Evolutionary conservation across 2,329 filamentous ascomycete genomes (phyloP), one percentile per base, ranked within the genome.

Genomic region (Penicillium concentricum): DNA sequence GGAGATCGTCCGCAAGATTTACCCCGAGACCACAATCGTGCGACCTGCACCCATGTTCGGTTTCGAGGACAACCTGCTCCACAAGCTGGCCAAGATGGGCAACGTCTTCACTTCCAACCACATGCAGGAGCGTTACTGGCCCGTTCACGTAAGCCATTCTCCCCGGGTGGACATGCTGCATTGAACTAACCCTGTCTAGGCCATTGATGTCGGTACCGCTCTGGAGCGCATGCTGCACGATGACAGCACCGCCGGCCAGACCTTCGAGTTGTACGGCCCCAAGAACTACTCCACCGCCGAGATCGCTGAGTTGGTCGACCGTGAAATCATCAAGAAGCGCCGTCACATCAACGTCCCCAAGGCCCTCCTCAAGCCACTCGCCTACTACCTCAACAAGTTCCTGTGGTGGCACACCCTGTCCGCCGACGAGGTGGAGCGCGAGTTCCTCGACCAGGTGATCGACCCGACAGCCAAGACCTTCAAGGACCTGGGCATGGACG

Each of bases 21-120:
- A 92, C 81, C 94, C 94, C 26, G 94, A 99, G 79, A 96, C 94
- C 18, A 99, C 94, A 44, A 92, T 99, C 67, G 94, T 99, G 63
- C 87, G 94, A 62, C 94, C 94, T 43, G 90, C 93, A 13, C 94
- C 92, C 51, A 84, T 96, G 76, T 99, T 96, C 72, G 94, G 94
- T 35, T 96, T 92, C 71, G 94, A 99, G 77, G 94, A 99, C 77
- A 88, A 88, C 69, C 84, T 99, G 43, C 86, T 99, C 37, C 86
- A 96, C 75, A 90, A 87, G 72, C 86, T 97, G 51, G 94, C 93
- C 41, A 84, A 86, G 64, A 82, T 87, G 12, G 86, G 87, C 58
- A 96, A 96, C 74, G 72, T 96, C 56, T 84, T 97, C 70, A 97
- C 92, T 24, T 84, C 91, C 56, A 99, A 99, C 80, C 86, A 93